These are phyloP conservation scores for Mortierella sp. DNA, from an alignment of 371 early-diverging fungal species.

Conservation along the genomic window DNA sequence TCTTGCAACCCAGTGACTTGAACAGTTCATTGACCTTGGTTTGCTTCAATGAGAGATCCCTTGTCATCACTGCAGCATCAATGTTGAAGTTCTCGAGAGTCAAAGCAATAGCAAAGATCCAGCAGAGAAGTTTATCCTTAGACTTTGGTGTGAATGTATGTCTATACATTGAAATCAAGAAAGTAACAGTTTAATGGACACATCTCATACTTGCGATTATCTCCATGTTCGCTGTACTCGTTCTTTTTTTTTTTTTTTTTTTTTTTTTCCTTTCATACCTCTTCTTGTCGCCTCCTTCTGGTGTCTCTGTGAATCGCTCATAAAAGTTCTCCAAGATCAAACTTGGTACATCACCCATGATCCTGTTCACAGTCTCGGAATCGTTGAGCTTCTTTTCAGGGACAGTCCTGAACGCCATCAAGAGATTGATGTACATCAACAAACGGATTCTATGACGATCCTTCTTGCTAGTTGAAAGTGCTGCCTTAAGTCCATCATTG, in stretches of 20 bases:
- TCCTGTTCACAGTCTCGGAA: constrained; percentile 61
- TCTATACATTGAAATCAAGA: constrained; percentile 16
- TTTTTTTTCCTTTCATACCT: constrained; percentile 18
- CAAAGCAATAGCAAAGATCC: constrained; percentile 79
- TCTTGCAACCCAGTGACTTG: constrained; percentile 71
- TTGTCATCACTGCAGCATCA: constrained; percentile 70
- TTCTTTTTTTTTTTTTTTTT: too few relatives aligned
- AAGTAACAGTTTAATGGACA: not conserved
- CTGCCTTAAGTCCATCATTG: constrained; percentile 61
- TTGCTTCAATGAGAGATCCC: constrained; percentile 73
- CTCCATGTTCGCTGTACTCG: too few relatives aligned
- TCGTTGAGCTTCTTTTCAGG: constrained; percentile 64
- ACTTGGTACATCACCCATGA: constrained; percentile 70
- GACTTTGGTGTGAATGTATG: constrained; percentile 75
- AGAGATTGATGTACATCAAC: constrained; percentile 78
- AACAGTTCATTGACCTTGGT: constrained; percentile 59
- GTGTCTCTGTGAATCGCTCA: constrained; percentile 76
- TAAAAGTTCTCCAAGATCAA: constrained; percentile 73
- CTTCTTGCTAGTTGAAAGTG: constrained; percentile 71
- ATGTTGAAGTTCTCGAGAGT: constrained; percentile 78
- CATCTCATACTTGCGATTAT: too few relatives aligned
- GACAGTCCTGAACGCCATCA: constrained; percentile 77
- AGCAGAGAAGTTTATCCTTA: constrained; percentile 83
- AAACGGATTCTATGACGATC: constrained; percentile 70
- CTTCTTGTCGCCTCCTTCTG: constrained; percentile 61